phyloP scores from a whole-genome alignment of 805 yeast genomes.

The Nakazawaea populi region DNA sequence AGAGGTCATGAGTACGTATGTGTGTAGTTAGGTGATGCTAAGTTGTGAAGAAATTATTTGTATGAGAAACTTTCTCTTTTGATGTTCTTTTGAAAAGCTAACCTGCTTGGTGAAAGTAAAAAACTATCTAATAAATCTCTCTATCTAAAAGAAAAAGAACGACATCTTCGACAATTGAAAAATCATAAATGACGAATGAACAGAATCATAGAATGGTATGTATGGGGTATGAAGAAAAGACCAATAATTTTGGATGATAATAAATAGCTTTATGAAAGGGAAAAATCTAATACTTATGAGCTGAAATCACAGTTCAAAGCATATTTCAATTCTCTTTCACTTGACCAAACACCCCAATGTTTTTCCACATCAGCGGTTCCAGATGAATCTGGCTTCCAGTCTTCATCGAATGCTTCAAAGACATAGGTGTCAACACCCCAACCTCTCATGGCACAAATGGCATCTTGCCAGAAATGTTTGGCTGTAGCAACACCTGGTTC shows the following conservation, averaged over 20 bases:
- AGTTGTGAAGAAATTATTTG: no score
- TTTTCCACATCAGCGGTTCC: conserved; percentile 84
- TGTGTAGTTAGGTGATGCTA: neutral
- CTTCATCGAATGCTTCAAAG: conserved; percentile 94
- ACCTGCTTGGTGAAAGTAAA: no score
- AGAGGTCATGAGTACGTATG: conserved; percentile 6
- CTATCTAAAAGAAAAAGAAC: no score
- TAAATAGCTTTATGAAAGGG: neutral
- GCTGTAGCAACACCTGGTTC: conserved; percentile 73
- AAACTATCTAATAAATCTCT: no score
- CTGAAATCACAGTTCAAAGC: conserved; percentile 41
- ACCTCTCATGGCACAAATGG: conserved; percentile 87
- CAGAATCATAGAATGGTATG: neutral
- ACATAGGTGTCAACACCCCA: conserved; percentile 93
- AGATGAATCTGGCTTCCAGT: conserved; percentile 91
- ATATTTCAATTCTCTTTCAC: conserved; percentile 39
- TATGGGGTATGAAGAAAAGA: neutral
- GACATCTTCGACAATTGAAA: no score
- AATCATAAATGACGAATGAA: no score
- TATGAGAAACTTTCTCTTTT: no score
- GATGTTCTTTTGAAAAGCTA: no score
- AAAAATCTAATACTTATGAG: conserved; percentile 11
- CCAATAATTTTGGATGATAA: neutral
- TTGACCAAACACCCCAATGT: conserved; percentile 89
- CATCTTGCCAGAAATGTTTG: conserved; percentile 75